Percentiles rank a stretch among this genome's conserved stretches.
Conservation (phyloP, 2,329 filamentous ascomycete genomes). For the Westerdykella ornata region DNA sequence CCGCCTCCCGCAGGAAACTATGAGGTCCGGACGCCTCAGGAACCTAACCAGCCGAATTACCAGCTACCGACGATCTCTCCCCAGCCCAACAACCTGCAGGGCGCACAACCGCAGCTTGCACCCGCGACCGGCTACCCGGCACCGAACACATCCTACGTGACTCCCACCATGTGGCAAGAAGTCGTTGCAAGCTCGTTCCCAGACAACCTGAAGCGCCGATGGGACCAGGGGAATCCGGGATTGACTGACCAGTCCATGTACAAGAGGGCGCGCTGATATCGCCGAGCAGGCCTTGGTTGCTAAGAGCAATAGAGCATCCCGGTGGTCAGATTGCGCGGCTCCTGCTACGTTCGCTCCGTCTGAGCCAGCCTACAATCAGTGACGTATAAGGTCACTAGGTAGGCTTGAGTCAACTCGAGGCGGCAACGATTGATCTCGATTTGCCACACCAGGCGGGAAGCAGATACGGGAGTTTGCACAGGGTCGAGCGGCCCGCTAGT, state of each 20-base stretch:
- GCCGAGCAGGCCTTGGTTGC: too few relatives aligned
- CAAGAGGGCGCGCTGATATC: constrained; percentile 34
- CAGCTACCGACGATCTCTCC: constrained; percentile 34
- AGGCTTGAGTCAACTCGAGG: neutral
- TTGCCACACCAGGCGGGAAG: too few relatives aligned
- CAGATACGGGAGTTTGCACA: too few relatives aligned
- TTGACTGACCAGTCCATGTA: constrained; percentile 36
- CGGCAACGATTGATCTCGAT: neutral
- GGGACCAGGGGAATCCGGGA: constrained; percentile 36
- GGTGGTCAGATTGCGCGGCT: neutral
- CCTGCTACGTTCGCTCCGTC: neutral
- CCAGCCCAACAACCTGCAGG: constrained; percentile 26
- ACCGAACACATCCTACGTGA: constrained; percentile 36
- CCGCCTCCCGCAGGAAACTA: constrained; percentile 38
- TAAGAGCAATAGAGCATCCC: neutral
- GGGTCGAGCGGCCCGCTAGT: too few relatives aligned
- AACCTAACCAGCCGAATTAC: constrained; percentile 27
- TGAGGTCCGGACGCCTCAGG: constrained; percentile 33
- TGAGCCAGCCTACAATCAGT: neutral
- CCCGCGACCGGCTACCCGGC: constrained; percentile 31
- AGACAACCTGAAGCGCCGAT: constrained; percentile 41
- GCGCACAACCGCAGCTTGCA: constrained; percentile 25
- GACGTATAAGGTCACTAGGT: neutral
- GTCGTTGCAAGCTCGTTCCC: constrained; percentile 41
- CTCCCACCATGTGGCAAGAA: constrained; percentile 48